Base-by-base conservation (phyloP, 805 yeast species). In the Candida dajiaensis region DNA sequence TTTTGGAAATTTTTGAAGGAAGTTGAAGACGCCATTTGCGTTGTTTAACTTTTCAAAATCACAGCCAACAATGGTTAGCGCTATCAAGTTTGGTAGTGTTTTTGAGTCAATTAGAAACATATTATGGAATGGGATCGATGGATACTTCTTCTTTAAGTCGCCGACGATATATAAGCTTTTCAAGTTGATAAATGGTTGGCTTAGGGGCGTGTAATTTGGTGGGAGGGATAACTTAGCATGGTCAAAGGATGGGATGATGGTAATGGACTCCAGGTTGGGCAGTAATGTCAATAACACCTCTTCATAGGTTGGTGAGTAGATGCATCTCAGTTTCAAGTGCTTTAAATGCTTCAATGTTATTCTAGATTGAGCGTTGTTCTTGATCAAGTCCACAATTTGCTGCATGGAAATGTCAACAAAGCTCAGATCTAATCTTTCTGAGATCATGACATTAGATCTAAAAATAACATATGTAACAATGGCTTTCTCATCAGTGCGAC, bases 51-150 rank as follows among this genome's bases (percentile, higher is more conserved):
- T 25, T 3, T 47, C 29, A 29, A 59, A 53, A 35, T 57, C 55
- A 44, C 53, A 57, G 1, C 62, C 59, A 20, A 54, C 56, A 12
- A 60, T 48, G 9, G 48, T 45, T 15, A 60, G 35, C 0, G 51
- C 38, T 19, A 29, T 13, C 12, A 60, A 35, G 23, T 53, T 55
- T 10, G 61, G 58, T 2, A 52, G 33, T 2, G 35, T 41, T 1
- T 36, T 12, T 1, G 45, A 38, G 3, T 47, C 51, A n/a, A 39
- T 23, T 3, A 52, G 47, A 41, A 58, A 53, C n/a, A 59, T 44
- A 15, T 48, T 45, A 3, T 47, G 54, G 33, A 58, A 53, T 1
- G 61, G 62, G 1, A 59, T 2, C 0, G 45, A 38, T 10, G 51
- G 52, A n/a, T 52, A 49, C 19, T 42, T 49, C 28, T 47, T 49